phyloP scores from a whole-genome alignment of 441 rosid species.

The Corymbia calophylla region DNA sequence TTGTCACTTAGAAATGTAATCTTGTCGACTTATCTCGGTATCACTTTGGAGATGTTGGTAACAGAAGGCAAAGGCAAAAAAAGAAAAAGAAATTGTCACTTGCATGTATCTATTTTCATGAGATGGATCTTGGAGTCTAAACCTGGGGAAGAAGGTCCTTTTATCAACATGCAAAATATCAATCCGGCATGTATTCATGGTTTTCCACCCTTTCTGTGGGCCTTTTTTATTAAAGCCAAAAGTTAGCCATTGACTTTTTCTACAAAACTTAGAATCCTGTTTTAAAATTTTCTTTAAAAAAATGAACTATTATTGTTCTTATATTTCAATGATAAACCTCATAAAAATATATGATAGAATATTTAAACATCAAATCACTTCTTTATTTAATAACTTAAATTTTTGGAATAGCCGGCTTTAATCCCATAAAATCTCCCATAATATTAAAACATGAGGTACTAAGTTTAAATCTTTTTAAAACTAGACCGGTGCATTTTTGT shows the following conservation, averaged over 20 bases:
- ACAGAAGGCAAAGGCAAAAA: neutral
- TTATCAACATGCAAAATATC: neutral
- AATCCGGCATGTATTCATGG: neutral
- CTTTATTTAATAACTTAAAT: rapidly evolving
- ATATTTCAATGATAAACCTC: rapidly evolving
- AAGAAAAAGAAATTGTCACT: neutral
- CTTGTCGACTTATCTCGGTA: neutral
- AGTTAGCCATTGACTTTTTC: neutral
- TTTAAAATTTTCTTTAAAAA: too few species aligned
- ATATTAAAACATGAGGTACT: rapidly evolving
- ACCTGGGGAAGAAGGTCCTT: neutral
- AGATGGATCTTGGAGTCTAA: neutral
- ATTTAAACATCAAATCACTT: too few species aligned
- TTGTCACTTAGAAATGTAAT: too few species aligned
- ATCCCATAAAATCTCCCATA: too few species aligned
- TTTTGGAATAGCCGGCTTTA: rapidly evolving
- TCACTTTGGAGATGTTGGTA: neutral
- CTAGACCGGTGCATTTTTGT: too few species aligned
- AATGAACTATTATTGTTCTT: too few species aligned
- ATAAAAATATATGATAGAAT: neutral
- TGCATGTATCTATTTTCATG: neutral
- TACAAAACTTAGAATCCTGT: neutral
- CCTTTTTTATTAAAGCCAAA: neutral
- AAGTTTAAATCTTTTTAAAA: rapidly evolving
- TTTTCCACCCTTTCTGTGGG: neutral